Base-by-base conservation (phyloP, 768 basidiomycete species). In the Dictyophora rubrovolvata region DNA sequence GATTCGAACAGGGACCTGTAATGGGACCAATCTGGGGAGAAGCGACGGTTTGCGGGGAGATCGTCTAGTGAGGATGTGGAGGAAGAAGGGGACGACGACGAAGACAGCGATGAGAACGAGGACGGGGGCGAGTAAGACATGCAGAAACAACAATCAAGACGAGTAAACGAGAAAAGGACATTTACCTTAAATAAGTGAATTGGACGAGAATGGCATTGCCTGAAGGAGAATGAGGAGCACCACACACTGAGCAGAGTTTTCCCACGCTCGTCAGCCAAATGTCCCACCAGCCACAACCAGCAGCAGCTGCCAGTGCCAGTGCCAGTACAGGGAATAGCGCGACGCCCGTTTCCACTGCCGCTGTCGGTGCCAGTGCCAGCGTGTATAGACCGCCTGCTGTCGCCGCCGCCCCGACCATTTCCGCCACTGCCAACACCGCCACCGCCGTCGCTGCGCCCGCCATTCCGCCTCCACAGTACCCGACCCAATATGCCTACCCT, bases 21-120 rank as follows among this genome's bases (percentile, higher is more conserved):
- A 54, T 71, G 72, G 36, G 74, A 73, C 87, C 87, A 89, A 63
- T 77, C 72, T 2, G 86, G 87, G 18, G 71, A 71, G 37, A 85
- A 61, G 53, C 87, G 84, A 18, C 67, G 65, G 65, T 89, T 87
- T 56, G 77, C 50, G n/a, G 62, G 62, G 10, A 71, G 69, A 46
- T 73, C 72, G 49, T 66, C 65, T 21, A 23, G 33, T 1, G 57
- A 59, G 9, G 33, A 50, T 7, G 36, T 14, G 49, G 50, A 20
- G 57, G 46, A 20, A 59, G n/a, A 37, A 49, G 48, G 21, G 35
- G 49, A 48, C 17, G 37, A 48, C 14, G 28, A 17, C 9, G 14
- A 48, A 21, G 34, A 28, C 1, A 17, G 50, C 22, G 56, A 86
- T 84, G 54, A 79, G 62, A 12, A 82, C 82, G 14, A 78, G 79